These are phyloP conservation scores for Arachis stenosperma DNA, from an alignment of 306 rosid species.

Conservation along the genomic window DNA sequence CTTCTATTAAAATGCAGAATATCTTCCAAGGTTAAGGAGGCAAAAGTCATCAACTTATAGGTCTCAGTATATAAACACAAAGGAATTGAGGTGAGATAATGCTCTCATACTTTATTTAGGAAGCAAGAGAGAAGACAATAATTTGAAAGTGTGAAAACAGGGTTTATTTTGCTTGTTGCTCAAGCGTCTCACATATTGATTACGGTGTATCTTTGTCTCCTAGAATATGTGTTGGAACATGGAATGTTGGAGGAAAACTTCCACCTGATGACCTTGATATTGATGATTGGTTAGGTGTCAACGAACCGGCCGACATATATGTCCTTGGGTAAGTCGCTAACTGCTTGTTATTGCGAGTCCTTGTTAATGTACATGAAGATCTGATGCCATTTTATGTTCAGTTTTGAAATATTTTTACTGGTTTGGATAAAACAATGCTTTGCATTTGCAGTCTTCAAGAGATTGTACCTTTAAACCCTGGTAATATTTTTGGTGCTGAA, in stretches of 20 bases:
- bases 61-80: conserved; percentile 78
- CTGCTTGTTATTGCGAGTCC: conserved; percentile 17
- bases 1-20: conserved; percentile 52
- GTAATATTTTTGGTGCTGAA: conserved; percentile 93
- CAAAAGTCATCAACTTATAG: conserved; percentile 91
- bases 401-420: conserved; percentile 8
- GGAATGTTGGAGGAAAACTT: conserved; percentile 93
- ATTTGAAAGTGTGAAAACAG: conserved; percentile 22
- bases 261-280: conserved; percentile 93
- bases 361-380: conserved; percentile 17
- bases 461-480: conserved; percentile 95
- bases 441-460: conserved; percentile 83
- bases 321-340: conserved; percentile 77
- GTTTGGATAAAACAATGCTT: conserved; percentile 38
- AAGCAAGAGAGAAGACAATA: conserved; percentile 17
- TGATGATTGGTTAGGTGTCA: conserved; percentile 81
- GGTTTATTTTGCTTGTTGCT: conserved; percentile 33
- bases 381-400: conserved; percentile 1
- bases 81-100: conserved; percentile 75
- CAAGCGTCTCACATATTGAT: conserved; percentile 37
- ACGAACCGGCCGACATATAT: conserved; percentile 93
- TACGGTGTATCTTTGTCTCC: conserved; percentile 40
- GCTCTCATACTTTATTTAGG: conserved; percentile 34
- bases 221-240: conserved; percentile 86
- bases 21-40: conserved; percentile 71